A percentile compares a stretch with the other conserved stretches of the same genome.
phyloP scores from a whole-genome alignment of 2,329 filamentous ascomycete genomes.

The Trichophyton rubrum region DNA sequence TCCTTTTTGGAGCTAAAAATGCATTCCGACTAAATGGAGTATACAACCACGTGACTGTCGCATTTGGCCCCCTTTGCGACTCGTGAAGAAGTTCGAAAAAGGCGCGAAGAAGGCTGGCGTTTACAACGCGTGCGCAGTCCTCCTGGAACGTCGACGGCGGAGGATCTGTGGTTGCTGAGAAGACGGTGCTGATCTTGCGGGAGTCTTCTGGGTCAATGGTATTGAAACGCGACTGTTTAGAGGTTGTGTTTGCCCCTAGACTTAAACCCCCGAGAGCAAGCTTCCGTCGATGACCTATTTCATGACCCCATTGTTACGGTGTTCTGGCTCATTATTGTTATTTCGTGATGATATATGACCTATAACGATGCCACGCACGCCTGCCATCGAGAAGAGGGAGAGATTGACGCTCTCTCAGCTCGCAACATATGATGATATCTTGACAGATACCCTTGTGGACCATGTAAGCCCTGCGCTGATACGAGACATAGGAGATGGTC shows the following conservation, averaged over 20 bases:
- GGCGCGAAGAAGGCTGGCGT: neutral
- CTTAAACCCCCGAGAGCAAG: neutral
- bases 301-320: neutral
- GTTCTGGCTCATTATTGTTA: neutral
- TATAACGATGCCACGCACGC: slow-evolving; percentile 12
- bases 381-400: slow-evolving; percentile 41
- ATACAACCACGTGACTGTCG: neutral
- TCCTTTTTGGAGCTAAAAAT: neutral
- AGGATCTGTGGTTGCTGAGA: neutral
- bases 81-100: neutral
- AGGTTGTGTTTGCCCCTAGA: neutral
- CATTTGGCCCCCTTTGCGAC: neutral
- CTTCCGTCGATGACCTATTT: neutral
- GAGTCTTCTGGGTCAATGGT: neutral
- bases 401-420: slow-evolving; percentile 76
- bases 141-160: neutral
- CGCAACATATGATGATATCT: slow-evolving; percentile 84
- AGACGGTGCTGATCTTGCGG: neutral
- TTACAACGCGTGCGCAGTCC: neutral
- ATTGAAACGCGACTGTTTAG: neutral
- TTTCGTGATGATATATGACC: neutral
- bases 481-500: neutral
- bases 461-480: slow-evolving; percentile 52
- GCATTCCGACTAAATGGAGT: neutral
- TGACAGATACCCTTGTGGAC: slow-evolving; percentile 90